Evolutionary conservation across 1,284 basidiomycete genomes (phyloP).

Genomic region (Apiotrichum brassicae): DNA sequence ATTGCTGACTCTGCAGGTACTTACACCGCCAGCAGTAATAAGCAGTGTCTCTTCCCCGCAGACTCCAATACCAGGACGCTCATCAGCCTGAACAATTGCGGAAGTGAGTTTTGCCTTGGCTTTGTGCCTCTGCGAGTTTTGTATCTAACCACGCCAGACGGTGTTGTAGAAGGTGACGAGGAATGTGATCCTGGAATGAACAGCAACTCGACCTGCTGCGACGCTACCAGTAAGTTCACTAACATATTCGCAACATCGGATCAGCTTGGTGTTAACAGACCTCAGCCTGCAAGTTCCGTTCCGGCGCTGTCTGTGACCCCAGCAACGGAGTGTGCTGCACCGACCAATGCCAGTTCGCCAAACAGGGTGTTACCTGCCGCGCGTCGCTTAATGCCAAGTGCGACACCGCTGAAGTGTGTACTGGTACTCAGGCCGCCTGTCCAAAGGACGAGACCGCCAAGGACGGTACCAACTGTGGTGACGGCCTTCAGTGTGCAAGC

Average conservation of each 20-base stretch:
- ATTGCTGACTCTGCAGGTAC: not conserved
- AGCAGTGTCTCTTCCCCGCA: not conserved
- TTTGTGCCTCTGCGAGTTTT: too few species aligned
- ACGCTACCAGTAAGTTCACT: not conserved
- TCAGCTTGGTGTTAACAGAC: not conserved
- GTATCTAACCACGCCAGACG: slow-evolving; percentile 23
- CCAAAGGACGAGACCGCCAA: slow-evolving; percentile 61
- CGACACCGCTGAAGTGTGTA: slow-evolving; percentile 73
- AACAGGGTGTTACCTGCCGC: slow-evolving; percentile 59
- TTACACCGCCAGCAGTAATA: not conserved
- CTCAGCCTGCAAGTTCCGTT: slow-evolving; percentile 57
- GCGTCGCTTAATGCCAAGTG: slow-evolving; percentile 62
- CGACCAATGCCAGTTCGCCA: slow-evolving; percentile 61
- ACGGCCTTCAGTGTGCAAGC: slow-evolving; percentile 67
- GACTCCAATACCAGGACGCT: slow-evolving; percentile 15
- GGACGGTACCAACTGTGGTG: slow-evolving; percentile 67
- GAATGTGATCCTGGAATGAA: slow-evolving; percentile 79
- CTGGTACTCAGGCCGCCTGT: slow-evolving; percentile 66
- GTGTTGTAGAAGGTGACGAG: slow-evolving; percentile 57
- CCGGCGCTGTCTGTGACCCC: slow-evolving; percentile 72
- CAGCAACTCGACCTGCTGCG: slow-evolving; percentile 66
- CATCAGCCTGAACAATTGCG: slow-evolving; percentile 44
- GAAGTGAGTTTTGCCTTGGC: slow-evolving; percentile 29
- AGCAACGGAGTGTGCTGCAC: slow-evolving; percentile 72
- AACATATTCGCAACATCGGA: slow-evolving; percentile 13